These are phyloP conservation scores for Xylariomycetidae sp. DNA, from an alignment of 2,329 filamentous ascomycete species.

Conservation along the genomic window DNA sequence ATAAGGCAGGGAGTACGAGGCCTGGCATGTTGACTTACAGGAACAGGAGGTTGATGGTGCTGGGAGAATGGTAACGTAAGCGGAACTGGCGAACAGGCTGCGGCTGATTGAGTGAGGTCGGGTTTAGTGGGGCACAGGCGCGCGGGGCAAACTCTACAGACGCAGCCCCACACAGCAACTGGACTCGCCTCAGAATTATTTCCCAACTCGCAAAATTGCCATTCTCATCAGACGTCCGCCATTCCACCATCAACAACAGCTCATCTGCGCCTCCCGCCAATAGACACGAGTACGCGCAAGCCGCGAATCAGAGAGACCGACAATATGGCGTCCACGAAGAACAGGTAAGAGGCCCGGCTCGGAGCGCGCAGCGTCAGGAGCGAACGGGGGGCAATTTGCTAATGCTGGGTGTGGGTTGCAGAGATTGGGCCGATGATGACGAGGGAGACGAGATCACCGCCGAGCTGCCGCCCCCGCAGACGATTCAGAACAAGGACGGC, in stretches of 20 bases:
- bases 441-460: constrained; percentile 67
- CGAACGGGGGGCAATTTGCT: too few relatives aligned
- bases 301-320: neutral
- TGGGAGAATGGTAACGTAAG: too few relatives aligned
- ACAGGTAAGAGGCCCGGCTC: constrained; percentile 9
- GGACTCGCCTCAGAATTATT: constrained; percentile 19
- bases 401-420: constrained; percentile 6
- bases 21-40: too few relatives aligned
- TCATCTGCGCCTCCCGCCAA: neutral
- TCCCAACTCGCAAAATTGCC: constrained; percentile 20
- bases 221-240: constrained; percentile 6
- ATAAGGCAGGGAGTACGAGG: too few relatives aligned
- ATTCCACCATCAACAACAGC: neutral
- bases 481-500: constrained; percentile 95
- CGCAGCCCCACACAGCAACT: constrained; percentile 13
- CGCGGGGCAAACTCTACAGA: constrained; percentile 3
- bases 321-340: constrained; percentile 19
- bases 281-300: neutral
- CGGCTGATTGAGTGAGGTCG: too few relatives aligned
- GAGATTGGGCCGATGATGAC: constrained; percentile 94
- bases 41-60: too few relatives aligned
- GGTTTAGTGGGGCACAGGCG: neutral
- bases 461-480: constrained; percentile 76
- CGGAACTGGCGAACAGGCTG: too few relatives aligned
- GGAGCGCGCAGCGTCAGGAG: neutral